Evolutionary conservation across 148 eudicot genomes (phyloP).

Genomic region (Rhododendron kiyosumense): DNA sequence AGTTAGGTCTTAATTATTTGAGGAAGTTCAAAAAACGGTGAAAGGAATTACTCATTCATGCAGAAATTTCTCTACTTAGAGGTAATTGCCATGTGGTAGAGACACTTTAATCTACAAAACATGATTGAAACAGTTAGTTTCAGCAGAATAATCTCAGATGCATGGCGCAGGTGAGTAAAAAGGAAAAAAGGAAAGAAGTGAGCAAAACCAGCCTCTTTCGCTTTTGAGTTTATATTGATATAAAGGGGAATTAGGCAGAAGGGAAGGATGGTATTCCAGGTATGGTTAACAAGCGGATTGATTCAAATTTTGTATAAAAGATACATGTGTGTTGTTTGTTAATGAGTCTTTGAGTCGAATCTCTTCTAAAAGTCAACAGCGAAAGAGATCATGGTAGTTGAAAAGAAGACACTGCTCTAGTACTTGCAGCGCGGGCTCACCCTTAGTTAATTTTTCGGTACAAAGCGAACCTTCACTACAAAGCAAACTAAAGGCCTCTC

Average conservation of each 20-base stretch:
- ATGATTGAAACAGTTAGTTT: neutral
- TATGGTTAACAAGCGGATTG: neutral
- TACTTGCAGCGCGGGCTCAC: neutral
- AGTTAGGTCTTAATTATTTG: neutral
- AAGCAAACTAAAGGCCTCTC: neutral
- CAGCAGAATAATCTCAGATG: neutral
- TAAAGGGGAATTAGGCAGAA: neutral
- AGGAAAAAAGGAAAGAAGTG: neutral
- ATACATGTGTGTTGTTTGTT: neutral
- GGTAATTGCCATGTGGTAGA: neutral
- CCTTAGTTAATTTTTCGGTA: neutral
- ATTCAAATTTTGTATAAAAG: neutral
- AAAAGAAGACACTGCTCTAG: neutral
- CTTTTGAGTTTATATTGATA: no score
- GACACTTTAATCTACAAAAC: neutral
- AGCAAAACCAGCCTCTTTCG: neutral
- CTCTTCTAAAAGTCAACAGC: neutral
- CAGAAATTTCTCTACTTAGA: neutral
- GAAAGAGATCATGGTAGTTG: neutral
- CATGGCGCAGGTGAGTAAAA: neutral
- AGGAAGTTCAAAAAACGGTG: neutral
- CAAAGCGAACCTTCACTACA: neutral
- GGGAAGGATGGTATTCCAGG: neutral
- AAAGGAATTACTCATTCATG: neutral
- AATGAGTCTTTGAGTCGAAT: neutral